Evolutionary conservation across 78 protist species (phyloP).

Genomic region (Monosiga brevicollis): DNA sequence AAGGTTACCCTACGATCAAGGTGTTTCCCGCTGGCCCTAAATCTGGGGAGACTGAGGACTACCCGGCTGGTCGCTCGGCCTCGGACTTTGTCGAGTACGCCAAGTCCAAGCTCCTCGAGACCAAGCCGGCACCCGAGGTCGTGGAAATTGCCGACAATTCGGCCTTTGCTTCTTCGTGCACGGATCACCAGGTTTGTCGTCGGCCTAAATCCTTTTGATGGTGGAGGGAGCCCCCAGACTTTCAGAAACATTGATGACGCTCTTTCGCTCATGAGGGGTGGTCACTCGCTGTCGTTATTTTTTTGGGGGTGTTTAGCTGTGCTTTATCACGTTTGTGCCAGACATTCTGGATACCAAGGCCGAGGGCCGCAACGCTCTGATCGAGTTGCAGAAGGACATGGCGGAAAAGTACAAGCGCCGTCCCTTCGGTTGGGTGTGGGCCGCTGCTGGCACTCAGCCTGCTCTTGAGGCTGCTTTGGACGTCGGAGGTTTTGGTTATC

Average conservation of each 20-base stretch:
- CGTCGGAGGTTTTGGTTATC: neutral
- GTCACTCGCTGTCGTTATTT: too few relatives aligned
- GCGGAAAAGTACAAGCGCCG: neutral
- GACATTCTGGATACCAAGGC: neutral
- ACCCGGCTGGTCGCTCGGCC: neutral
- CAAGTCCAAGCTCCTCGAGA: neutral
- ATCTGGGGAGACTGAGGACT: neutral
- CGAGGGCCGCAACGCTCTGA: neutral
- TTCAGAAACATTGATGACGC: too few relatives aligned
- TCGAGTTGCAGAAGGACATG: neutral
- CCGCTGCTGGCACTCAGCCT: neutral
- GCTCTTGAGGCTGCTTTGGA: neutral
- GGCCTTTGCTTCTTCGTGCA: neutral
- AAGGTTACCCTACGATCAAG: conserved; percentile 26
- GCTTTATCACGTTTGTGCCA: neutral
- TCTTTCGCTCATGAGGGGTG: too few relatives aligned
- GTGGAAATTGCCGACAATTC: neutral
- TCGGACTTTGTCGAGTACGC: neutral
- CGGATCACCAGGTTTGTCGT: neutral
- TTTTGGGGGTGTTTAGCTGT: too few relatives aligned
- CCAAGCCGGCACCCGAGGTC: neutral
- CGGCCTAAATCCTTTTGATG: too few relatives aligned
- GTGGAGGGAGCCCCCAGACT: too few relatives aligned
- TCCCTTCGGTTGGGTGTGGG: neutral
- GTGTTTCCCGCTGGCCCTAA: neutral